These are phyloP conservation scores for Lentinula aciculospora DNA, from an alignment of 768 basidiomycete species.

Conservation along the genomic window DNA sequence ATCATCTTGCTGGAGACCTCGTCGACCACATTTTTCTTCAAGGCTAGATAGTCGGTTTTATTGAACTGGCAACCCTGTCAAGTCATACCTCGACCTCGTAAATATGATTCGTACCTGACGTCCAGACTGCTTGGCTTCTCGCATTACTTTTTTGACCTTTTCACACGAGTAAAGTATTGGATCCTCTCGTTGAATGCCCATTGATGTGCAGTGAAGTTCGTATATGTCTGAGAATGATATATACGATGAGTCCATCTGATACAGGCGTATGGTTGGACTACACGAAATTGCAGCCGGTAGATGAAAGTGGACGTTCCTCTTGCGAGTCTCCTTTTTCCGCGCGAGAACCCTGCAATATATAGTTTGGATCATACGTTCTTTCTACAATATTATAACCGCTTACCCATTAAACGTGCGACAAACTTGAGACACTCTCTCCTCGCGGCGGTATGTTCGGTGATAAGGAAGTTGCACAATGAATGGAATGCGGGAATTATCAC, in stretches of 20 bases:
- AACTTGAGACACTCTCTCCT: conserved; percentile 88
- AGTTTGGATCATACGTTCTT: neutral
- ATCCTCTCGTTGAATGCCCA: conserved; percentile 78
- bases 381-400: conserved; percentile 13
- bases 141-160: conserved; percentile 67
- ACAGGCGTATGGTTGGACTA: conserved; percentile 75
- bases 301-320: conserved; percentile 89
- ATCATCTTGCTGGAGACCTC: conserved; percentile 85
- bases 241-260: conserved; percentile 91
- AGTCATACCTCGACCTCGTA: neutral
- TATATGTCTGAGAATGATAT: conserved; percentile 90
- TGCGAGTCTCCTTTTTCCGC: conserved; percentile 89
- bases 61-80: conserved; percentile 34
- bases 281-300: conserved; percentile 83
- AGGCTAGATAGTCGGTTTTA: conserved; percentile 59
- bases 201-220: conserved; percentile 78
- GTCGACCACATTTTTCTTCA: conserved; percentile 83
- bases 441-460: conserved; percentile 79
- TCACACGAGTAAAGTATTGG: conserved; percentile 83
- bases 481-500: conserved; percentile 82
- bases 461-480: conserved; percentile 91
- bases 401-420: conserved; percentile 95
- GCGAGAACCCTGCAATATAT: conserved; percentile 56
- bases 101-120: conserved; percentile 31
- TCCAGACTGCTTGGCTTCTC: conserved; percentile 48